Evolutionary conservation across 1,139 yeast species (phyloP).

Genomic region (Tardiomyces depauwii): DNA sequence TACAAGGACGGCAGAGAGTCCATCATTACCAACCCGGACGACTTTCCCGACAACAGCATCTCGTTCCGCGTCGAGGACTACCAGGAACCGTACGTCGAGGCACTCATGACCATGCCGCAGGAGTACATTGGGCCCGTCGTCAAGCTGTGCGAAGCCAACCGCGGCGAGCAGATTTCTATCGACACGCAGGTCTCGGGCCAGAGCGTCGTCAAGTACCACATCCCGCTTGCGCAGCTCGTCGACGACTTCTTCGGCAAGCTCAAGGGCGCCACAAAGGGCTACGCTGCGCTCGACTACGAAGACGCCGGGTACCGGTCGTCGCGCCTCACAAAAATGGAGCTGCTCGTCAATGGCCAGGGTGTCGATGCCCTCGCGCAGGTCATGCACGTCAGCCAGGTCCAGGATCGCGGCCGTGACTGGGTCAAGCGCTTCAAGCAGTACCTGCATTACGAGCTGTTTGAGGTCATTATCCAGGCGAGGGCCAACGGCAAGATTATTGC

Average conservation of each 20-base stretch:
- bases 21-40: constrained; percentile 79
- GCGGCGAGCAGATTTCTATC: constrained; percentile 75
- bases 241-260: constrained; percentile 92
- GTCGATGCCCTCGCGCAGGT: constrained; percentile 92
- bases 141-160: constrained; percentile 67
- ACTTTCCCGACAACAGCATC: constrained; percentile 49
- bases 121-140: constrained; percentile 84
- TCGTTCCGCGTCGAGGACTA: constrained; percentile 40
- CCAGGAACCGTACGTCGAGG: constrained; percentile 86
- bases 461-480: constrained; percentile 85
- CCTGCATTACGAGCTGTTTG: constrained; percentile 73
- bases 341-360: constrained; percentile 79
- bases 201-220: constrained; percentile 62
- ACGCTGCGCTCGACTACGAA: constrained; percentile 90
- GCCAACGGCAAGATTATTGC: constrained; percentile 80
- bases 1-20: constrained; percentile 53
- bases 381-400: constrained; percentile 72
- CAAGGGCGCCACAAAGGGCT: constrained; percentile 84
- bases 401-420: constrained; percentile 64
- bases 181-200: constrained; percentile 76
- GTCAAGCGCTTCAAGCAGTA: constrained; percentile 73
- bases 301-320: constrained; percentile 79
- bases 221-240: constrained; percentile 82
- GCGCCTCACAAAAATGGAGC: constrained; percentile 77
- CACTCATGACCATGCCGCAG: constrained; percentile 81